phyloP scores from a whole-genome alignment of 2,329 filamentous ascomycete genomes.

The Blastomyces emzantsi region DNA sequence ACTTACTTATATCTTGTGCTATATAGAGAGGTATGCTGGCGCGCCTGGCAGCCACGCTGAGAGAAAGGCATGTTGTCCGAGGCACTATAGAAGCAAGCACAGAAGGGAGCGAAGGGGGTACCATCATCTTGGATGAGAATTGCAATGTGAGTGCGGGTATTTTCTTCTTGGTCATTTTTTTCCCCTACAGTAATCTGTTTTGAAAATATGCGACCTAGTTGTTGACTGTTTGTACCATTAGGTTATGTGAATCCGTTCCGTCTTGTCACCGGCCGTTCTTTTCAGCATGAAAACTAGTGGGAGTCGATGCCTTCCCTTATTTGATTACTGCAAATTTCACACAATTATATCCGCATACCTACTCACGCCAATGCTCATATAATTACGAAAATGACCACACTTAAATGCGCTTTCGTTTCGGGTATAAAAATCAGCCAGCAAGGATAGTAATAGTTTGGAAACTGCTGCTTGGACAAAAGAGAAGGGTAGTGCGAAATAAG shows the following conservation, averaged over 20 bases:
- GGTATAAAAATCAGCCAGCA: not conserved
- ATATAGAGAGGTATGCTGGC: slow-evolving; percentile 41
- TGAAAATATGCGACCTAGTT: not conserved
- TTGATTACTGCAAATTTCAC: not conserved
- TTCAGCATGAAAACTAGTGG: not conserved
- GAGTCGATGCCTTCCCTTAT: not conserved
- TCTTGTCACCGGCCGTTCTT: not conserved
- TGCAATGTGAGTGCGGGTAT: slow-evolving; percentile 31
- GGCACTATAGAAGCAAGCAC: slow-evolving; percentile 17
- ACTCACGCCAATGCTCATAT: not conserved
- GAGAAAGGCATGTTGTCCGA: slow-evolving; percentile 27
- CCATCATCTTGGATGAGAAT: slow-evolving; percentile 38
- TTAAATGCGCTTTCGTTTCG: not conserved
- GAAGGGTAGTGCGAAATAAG: not conserved
- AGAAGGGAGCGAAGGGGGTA: slow-evolving; percentile 23
- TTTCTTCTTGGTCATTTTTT: not conserved
- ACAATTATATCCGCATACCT: not conserved
- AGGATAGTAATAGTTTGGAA: not conserved
- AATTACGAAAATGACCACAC: not conserved
- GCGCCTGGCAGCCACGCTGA: slow-evolving; percentile 35
- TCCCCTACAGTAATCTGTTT: not conserved
- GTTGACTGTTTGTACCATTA: not conserved
- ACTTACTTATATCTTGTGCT: slow-evolving; percentile 15
- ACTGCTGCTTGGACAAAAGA: not conserved
- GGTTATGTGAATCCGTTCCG: slow-evolving; percentile 11